Conservation (phyloP, 768 basidiomycete species). For the Suillus spraguei region DNA sequence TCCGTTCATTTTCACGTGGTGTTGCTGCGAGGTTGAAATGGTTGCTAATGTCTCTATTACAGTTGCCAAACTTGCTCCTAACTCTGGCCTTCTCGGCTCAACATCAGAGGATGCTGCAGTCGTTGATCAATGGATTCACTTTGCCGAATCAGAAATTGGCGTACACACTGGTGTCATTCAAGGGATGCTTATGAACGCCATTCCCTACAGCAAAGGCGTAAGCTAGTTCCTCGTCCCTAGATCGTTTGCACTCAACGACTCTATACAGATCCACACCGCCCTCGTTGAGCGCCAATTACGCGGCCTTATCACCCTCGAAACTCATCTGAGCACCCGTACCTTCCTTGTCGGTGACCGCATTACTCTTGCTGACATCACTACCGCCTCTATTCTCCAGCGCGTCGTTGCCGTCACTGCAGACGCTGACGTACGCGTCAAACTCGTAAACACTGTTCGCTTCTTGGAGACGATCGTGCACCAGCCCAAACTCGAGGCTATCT, state of each 20-base stretch:
- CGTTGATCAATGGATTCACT: constrained; percentile 85
- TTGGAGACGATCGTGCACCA: constrained; percentile 89
- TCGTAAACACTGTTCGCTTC: constrained; percentile 82
- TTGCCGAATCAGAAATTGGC: constrained; percentile 68
- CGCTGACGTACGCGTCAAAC: constrained; percentile 60
- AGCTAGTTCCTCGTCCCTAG: constrained; percentile 27
- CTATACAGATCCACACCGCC: constrained; percentile 55
- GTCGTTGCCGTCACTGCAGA: constrained; percentile 64
- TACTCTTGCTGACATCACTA: constrained; percentile 84
- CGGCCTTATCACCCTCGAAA: constrained; percentile 69
- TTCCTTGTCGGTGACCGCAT: constrained; percentile 95
- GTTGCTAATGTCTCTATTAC: constrained; percentile 21
- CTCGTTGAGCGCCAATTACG: constrained; percentile 56
- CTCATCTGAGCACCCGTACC: constrained; percentile 74
- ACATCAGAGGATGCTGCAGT: constrained; percentile 67
- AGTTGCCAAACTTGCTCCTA: constrained; percentile 82
- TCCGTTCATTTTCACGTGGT: background rate
- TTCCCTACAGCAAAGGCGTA: constrained; percentile 87
- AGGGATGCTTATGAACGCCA: constrained; percentile 44
- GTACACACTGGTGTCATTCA: constrained; percentile 38
- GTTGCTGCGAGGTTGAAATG: constrained; percentile 2
- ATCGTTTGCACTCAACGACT: constrained; percentile 2
- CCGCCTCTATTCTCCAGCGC: constrained; percentile 61
- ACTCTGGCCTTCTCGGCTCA: constrained; percentile 75
- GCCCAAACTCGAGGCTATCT: constrained; percentile 69